phyloP scores from a whole-genome alignment of 2,329 filamentous ascomycete genomes.

The Polychaeton citri region DNA sequence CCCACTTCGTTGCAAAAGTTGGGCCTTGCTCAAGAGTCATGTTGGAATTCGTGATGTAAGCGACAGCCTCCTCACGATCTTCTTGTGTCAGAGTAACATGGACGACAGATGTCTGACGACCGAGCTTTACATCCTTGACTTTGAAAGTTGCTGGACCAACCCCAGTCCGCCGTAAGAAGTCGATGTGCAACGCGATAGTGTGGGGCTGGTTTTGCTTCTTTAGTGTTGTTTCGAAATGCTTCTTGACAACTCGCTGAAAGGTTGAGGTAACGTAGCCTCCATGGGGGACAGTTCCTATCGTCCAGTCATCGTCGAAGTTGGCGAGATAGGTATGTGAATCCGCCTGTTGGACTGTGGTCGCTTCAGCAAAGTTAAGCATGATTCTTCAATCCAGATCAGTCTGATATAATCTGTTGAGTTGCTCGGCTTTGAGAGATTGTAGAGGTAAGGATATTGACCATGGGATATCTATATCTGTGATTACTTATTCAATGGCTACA shows the following conservation, averaged over 20 bases:
- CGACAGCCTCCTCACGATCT: slow-evolving; percentile 44
- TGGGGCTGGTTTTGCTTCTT: slow-evolving; percentile 46
- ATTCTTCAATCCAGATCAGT: too few relatives aligned
- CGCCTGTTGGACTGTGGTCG: slow-evolving; percentile 34
- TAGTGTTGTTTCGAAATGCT: slow-evolving; percentile 47
- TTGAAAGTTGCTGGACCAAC: slow-evolving; percentile 43
- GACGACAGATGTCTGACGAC: slow-evolving; percentile 48
- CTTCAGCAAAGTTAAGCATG: slow-evolving; percentile 21
- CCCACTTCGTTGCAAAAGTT: slow-evolving; percentile 42
- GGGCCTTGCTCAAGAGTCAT: slow-evolving; percentile 45
- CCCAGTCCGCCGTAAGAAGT: slow-evolving; percentile 52
- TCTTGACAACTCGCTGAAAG: slow-evolving; percentile 45
- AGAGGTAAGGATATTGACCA: too few relatives aligned
- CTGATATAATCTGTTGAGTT: too few relatives aligned
- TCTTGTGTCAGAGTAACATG: slow-evolving; percentile 48
- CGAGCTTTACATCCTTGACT: slow-evolving; percentile 51
- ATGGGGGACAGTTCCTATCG: slow-evolving; percentile 56
- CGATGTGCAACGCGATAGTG: slow-evolving; percentile 50
- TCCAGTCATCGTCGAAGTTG: slow-evolving; percentile 46
- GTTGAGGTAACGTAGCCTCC: slow-evolving; percentile 55
- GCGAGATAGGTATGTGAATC: slow-evolving; percentile 46
- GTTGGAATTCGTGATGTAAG: slow-evolving; percentile 53
- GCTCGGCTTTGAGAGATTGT: too few relatives aligned
- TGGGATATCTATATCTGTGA: too few relatives aligned
- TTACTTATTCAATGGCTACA: too few relatives aligned